phyloP scores from a whole-genome alignment of 352 stramenopile species.

The Phytophthora pseudosyringae region DNA sequence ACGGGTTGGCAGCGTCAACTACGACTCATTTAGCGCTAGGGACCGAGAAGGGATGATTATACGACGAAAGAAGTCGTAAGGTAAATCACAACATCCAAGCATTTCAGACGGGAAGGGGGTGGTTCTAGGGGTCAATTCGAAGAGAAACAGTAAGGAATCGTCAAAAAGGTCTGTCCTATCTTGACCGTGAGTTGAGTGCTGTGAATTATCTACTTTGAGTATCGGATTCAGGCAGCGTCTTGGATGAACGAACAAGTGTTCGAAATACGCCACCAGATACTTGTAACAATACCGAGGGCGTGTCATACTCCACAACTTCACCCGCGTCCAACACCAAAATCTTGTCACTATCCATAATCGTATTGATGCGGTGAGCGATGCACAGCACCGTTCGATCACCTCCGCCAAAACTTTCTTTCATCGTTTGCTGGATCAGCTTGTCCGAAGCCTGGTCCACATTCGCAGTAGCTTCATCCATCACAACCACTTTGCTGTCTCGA shows the following conservation, averaged over 20 bases:
- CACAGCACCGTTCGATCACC: conserved; percentile 90
- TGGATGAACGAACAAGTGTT: conserved; percentile 34
- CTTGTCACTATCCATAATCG: conserved; percentile 93
- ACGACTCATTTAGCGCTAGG: no score
- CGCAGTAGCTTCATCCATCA: conserved; percentile 96
- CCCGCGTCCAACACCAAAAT: conserved; percentile 92
- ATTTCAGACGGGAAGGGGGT: no score
- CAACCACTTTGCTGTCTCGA: conserved; percentile 87
- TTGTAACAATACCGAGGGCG: conserved; percentile 61
- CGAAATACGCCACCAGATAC: conserved; percentile 78
- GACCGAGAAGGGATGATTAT: no score
- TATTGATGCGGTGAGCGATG: conserved; percentile 94
- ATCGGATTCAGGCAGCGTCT: no score
- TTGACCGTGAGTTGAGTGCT: no score
- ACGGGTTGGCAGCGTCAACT: no score
- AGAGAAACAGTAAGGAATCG: no score
- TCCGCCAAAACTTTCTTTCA: conserved; percentile 89
- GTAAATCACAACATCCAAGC: no score
- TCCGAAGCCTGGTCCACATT: conserved; percentile 89
- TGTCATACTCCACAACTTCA: conserved; percentile 33
- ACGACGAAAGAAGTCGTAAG: no score
- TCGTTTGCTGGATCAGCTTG: conserved; percentile 64
- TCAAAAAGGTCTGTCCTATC: no score
- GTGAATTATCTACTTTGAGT: no score
- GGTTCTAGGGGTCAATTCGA: no score